Evolutionary conservation across 352 stramenopile species (phyloP).

Genomic region (Phytophthora sp.): DNA sequence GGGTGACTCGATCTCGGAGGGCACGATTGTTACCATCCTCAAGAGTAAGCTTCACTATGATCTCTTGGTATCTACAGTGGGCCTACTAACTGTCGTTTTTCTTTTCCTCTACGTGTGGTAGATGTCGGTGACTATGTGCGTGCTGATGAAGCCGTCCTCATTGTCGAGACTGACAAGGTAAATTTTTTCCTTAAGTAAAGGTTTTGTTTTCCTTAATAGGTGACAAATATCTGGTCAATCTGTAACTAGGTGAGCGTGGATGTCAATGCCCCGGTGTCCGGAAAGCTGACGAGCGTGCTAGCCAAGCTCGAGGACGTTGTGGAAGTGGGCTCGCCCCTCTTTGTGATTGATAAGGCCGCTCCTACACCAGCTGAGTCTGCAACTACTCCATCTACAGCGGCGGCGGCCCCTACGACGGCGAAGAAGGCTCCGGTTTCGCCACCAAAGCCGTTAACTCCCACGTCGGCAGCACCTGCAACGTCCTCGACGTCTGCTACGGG

Average conservation of each 20-base stretch:
- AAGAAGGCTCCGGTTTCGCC: conserved; percentile 33
- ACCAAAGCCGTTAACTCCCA: conserved; percentile 32
- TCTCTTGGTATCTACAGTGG: background rate
- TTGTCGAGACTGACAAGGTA: conserved; percentile 99
- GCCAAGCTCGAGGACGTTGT: conserved; percentile 96
- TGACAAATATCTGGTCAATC: background rate
- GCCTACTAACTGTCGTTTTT: conserved; percentile 1
- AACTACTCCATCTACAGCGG: conserved; percentile 21
- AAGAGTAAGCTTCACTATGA: conserved; percentile 57
- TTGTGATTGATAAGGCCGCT: conserved; percentile 45
- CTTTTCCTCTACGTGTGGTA: conserved; percentile 32
- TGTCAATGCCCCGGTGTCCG: conserved; percentile 90
- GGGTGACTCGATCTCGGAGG: conserved; percentile 98
- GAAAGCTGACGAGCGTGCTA: conserved; percentile 93
- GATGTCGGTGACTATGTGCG: conserved; percentile 95
- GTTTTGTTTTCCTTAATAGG: background rate
- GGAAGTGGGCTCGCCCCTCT: conserved; percentile 86
- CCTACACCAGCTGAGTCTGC: conserved; percentile 28
- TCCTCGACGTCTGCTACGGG: conserved; percentile 21
- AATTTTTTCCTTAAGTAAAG: conserved; percentile 1
- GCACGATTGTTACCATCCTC: conserved; percentile 94
- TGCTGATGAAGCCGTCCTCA: conserved; percentile 95
- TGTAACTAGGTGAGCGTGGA: conserved; percentile 83
- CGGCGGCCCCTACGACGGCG: conserved; percentile 21
- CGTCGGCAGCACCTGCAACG: conserved; percentile 34